These are phyloP conservation scores for Thamnidium elegans DNA, from an alignment of 192 early-diverging fungal species.

Conservation along the genomic window DNA sequence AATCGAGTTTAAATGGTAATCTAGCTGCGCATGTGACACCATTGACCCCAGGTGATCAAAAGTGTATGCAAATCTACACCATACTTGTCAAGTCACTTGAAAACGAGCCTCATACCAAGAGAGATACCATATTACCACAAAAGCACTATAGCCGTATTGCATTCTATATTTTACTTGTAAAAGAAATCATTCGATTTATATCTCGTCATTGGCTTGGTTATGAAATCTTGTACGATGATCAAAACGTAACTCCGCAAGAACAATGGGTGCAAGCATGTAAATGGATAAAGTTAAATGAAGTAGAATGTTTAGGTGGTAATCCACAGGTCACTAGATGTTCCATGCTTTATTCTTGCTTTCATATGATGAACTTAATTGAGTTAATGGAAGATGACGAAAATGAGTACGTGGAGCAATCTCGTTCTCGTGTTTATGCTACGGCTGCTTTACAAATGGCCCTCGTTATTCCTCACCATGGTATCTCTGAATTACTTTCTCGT, in stretches of 20 bases:
- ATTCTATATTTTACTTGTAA: neutral
- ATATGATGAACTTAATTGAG: slow-evolving; percentile 32
- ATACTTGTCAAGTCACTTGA: slow-evolving; percentile 15
- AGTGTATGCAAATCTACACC: slow-evolving; percentile 13
- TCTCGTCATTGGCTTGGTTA: slow-evolving; percentile 20
- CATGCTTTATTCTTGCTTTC: slow-evolving; percentile 31
- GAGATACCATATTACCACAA: neutral
- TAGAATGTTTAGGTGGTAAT: slow-evolving; percentile 36
- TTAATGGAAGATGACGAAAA: slow-evolving; percentile 25
- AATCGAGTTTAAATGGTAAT: neutral
- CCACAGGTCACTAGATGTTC: slow-evolving; percentile 12
- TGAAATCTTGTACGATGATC: slow-evolving; percentile 27
- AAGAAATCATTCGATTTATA: slow-evolving; percentile 23
- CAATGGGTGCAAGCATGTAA: slow-evolving; percentile 26
- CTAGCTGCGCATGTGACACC: neutral
- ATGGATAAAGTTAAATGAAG: slow-evolving; percentile 38
- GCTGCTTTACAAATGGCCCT: slow-evolving; percentile 35
- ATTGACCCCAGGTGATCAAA: slow-evolving; percentile 12
- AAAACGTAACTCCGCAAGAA: slow-evolving; percentile 9
- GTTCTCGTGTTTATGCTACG: slow-evolving; percentile 34
- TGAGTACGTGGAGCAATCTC: slow-evolving; percentile 13
- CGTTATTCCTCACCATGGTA: slow-evolving; percentile 11
- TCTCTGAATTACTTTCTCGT: slow-evolving; percentile 11
- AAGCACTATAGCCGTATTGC: neutral
- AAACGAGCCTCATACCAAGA: neutral